Conservation (phyloP, 495 filamentous ascomycete genomes). For the Neurospora terricola region DNA sequence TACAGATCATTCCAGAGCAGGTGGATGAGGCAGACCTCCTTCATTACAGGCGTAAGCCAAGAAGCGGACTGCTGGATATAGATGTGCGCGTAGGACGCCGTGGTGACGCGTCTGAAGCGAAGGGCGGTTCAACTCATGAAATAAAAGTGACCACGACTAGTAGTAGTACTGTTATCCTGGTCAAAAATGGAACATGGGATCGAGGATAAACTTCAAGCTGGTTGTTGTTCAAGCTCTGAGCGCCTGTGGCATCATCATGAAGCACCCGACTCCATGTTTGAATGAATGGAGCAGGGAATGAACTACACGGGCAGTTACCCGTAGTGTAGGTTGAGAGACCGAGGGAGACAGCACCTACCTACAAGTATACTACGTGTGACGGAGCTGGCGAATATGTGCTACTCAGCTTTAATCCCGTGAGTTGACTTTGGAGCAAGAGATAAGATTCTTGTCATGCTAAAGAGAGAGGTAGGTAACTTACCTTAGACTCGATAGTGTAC, state of each 20-base stretch:
- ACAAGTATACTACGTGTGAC: background rate
- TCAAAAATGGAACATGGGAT: background rate
- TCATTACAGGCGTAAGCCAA: background rate
- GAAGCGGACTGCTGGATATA: background rate
- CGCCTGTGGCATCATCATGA: background rate
- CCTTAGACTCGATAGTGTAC: background rate
- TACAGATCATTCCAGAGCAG: background rate
- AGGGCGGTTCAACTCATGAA: background rate
- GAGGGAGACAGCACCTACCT: background rate
- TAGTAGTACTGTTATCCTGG: background rate
- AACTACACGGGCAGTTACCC: background rate
- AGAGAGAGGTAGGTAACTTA: background rate
- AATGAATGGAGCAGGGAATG: background rate
- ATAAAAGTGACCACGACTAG: background rate
- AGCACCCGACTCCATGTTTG: background rate
- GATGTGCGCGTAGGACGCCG: background rate
- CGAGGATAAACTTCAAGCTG: background rate
- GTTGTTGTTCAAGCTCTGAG: background rate
- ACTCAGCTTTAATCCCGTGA: background rate
- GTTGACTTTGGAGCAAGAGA: background rate
- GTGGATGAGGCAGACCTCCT: background rate
- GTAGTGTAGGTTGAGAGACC: background rate
- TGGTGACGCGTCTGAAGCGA: background rate
- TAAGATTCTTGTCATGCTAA: background rate
- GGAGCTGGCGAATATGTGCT: background rate